phyloP scores from a whole-genome alignment of 139 green algal species.

The Closterium sp. region DNA sequence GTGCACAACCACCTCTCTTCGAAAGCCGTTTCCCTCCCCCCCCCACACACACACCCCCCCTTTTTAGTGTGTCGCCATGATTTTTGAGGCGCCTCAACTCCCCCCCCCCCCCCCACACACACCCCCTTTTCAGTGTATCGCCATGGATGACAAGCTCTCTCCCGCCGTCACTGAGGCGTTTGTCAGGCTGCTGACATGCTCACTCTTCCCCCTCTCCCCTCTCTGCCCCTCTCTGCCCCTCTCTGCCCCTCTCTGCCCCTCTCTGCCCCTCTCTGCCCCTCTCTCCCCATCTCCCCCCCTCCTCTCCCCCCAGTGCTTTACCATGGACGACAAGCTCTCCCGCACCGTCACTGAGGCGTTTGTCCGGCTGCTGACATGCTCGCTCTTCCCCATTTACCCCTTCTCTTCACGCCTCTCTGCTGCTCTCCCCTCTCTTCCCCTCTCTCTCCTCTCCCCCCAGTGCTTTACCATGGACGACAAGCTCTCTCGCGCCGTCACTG shows the following conservation, averaged over 20 bases:
- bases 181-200: not conserved
- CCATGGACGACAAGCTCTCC: constrained; percentile 88
- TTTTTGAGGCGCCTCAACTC: too few relatives aligned
- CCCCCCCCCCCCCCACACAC: too few relatives aligned
- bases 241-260: not conserved
- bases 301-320: constrained; percentile 68
- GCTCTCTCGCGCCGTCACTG: constrained; percentile 69
- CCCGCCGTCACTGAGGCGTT: constrained; percentile 75
- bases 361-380: constrained; percentile 58
- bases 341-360: constrained; percentile 75
- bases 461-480: constrained; percentile 96
- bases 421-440: not conserved
- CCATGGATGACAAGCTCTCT: constrained; percentile 88
- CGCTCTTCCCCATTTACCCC: not conserved
- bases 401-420: not conserved
- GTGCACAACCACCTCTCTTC: not conserved
- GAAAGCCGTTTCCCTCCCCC: not conserved
- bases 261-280: not conserved
- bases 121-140: constrained; percentile 76
- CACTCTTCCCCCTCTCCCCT: not conserved
- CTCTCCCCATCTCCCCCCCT: not conserved
- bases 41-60: too few relatives aligned
- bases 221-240: not conserved
- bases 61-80: too few relatives aligned
- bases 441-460: not conserved